phyloP scores from a whole-genome alignment of 768 basidiomycete genomes.

The Podaxis sp. region DNA sequence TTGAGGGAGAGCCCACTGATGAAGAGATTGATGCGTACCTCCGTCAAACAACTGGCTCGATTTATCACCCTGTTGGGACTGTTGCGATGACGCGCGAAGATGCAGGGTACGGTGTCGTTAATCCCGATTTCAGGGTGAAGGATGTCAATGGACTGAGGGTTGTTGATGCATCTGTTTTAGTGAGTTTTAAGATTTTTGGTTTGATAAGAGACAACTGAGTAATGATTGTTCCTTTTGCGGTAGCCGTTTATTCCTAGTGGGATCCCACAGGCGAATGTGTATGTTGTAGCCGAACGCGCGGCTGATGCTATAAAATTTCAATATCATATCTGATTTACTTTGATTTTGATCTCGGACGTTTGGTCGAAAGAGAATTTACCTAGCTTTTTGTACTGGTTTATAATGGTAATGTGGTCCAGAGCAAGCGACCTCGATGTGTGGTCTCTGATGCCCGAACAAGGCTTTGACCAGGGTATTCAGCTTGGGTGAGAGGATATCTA shows the following conservation, averaged over 20 bases:
- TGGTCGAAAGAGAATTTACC: no score
- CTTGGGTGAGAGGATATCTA: no score
- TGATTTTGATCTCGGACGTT: no score
- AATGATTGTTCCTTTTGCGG: background rate
- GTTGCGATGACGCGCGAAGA: conserved; percentile 25
- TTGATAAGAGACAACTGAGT: background rate
- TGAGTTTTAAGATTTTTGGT: background rate
- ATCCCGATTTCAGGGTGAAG: conserved; percentile 27
- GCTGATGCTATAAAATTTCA: conserved; percentile 16
- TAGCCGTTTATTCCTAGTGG: conserved; percentile 15
- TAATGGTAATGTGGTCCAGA: no score
- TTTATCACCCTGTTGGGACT: conserved; percentile 25
- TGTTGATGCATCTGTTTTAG: conserved; percentile 31
- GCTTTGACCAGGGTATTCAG: no score
- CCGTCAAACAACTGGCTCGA: conserved; percentile 13
- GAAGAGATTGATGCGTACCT: conserved; percentile 24
- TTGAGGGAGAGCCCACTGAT: conserved; percentile 19
- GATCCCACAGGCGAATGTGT: conserved; percentile 15
- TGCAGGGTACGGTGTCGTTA: conserved; percentile 15
- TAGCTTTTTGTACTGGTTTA: no score
- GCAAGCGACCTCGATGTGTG: no score
- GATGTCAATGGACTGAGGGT: conserved; percentile 28
- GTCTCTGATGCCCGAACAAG: no score
- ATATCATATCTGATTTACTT: background rate
- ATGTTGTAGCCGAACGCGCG: conserved; percentile 15